Conservation (phyloP, 305 asterid species). For the Fraxinus latifolia region DNA sequence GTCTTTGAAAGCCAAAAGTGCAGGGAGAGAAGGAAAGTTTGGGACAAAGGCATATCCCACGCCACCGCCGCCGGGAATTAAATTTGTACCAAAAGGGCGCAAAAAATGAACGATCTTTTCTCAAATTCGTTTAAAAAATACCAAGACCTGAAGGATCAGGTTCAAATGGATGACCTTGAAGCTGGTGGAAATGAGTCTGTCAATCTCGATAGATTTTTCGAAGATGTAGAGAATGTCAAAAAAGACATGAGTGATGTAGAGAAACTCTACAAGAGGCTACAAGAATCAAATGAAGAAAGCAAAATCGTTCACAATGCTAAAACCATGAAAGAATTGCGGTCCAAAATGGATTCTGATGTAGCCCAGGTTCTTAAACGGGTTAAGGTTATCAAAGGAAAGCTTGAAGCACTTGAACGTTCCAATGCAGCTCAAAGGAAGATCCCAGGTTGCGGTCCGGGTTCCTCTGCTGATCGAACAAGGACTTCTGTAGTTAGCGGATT, state of each 20-base stretch:
- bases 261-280: slow-evolving; percentile 49
- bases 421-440: slow-evolving; percentile 44
- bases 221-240: slow-evolving; percentile 66
- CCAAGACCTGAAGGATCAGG: slow-evolving; percentile 47
- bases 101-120: slow-evolving; percentile 80
- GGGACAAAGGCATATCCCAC: slow-evolving; percentile 22
- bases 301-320: slow-evolving; percentile 51
- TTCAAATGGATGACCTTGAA: slow-evolving; percentile 54
- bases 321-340: slow-evolving; percentile 57
- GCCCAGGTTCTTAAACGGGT: slow-evolving; percentile 56
- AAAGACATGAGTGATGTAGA: slow-evolving; percentile 61
- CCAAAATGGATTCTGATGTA: slow-evolving; percentile 65
- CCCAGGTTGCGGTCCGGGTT: slow-evolving; percentile 66
- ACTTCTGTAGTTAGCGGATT: slow-evolving; percentile 66
- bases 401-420: slow-evolving; percentile 64
- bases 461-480: slow-evolving; percentile 68
- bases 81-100: background rate
- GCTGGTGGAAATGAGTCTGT: slow-evolving; percentile 46
- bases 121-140: slow-evolving; percentile 61
- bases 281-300: slow-evolving; percentile 58
- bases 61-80: background rate
- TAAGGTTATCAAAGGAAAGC: slow-evolving; percentile 52
- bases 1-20: slow-evolving; percentile 27
- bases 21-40: slow-evolving; percentile 49
- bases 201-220: slow-evolving; percentile 59